phyloP scores from a whole-genome alignment of 805 yeast species.

The Candida methanosorbosa region DNA sequence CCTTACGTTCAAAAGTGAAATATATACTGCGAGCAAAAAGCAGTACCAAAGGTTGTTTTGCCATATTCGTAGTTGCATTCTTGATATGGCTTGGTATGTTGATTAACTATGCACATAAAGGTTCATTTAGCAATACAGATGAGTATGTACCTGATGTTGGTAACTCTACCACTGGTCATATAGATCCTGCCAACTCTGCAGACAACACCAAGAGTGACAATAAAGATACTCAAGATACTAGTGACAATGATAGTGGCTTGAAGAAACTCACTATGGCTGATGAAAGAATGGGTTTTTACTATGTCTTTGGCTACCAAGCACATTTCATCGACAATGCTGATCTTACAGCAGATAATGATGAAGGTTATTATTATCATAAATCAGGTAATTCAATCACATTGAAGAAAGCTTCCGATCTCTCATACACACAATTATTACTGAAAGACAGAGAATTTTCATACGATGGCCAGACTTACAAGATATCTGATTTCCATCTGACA shows the following conservation, averaged over 20 bases:
- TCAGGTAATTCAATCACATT: constrained; percentile 8
- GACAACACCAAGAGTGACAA: constrained; percentile 1
- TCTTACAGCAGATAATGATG: constrained; percentile 27
- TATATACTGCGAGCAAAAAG: constrained; percentile 17
- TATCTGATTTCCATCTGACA: constrained; percentile 36
- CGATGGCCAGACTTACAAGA: constrained; percentile 27
- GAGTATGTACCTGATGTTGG: constrained; percentile 10
- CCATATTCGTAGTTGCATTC: constrained; percentile 10
- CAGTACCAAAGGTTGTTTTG: constrained; percentile 5
- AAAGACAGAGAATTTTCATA: constrained; percentile 28
- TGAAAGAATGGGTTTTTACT: constrained; percentile 20
- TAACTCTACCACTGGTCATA: background rate
- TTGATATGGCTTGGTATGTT: constrained; percentile 19
- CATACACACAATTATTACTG: constrained; percentile 22
- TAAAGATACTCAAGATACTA: background rate
- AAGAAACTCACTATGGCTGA: constrained; percentile 18
- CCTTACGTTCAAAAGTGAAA: background rate
- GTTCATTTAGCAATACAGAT: constrained; percentile 10
- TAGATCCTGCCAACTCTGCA: constrained; percentile 2
- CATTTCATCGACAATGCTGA: constrained; percentile 18
- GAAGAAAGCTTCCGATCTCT: constrained; percentile 20
- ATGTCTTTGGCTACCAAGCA: constrained; percentile 15
- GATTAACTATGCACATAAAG: constrained; percentile 13
- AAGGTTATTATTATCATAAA: constrained; percentile 30
- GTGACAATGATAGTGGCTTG: background rate